phyloP scores from a whole-genome alignment of 2,329 filamentous ascomycete genomes.

The Neonectria neomacrospora region DNA sequence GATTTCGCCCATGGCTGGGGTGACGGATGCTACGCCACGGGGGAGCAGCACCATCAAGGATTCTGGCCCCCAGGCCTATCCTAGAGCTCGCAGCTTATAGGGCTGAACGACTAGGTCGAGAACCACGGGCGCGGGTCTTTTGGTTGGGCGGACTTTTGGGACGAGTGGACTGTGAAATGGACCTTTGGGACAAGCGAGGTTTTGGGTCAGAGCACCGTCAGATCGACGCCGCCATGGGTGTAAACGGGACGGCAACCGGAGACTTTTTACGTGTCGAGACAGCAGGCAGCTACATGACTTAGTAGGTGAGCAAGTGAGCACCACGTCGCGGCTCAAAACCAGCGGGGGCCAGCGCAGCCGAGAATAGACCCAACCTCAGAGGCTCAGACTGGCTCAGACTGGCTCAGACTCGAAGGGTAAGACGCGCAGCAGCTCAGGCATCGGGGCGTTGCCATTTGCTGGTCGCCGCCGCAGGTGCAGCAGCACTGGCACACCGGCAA shows the following conservation, averaged over 20 bases:
- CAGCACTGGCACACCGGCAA: conserved; percentile 5
- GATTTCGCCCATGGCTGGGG: conserved; percentile 32
- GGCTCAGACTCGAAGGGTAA: conserved; percentile 29
- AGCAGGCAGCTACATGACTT: conserved; percentile 20
- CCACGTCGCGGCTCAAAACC: conserved; percentile 24
- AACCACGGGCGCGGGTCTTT: conserved; percentile 27
- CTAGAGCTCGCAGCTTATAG: conserved; percentile 33
- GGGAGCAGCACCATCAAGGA: conserved; percentile 35
- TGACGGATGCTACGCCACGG: conserved; percentile 43
- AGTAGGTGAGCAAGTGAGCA: conserved; percentile 16
- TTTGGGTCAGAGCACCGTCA: conserved; percentile 10
- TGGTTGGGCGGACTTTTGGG: conserved; percentile 29
- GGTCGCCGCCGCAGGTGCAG: conserved; percentile 25
- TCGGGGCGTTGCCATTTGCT: conserved; percentile 21
- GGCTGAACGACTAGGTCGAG: conserved; percentile 42
- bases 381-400: conserved; percentile 11
- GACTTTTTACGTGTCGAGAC: conserved; percentile 21
- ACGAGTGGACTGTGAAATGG: conserved; percentile 22
- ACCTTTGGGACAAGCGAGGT: conserved; percentile 13
- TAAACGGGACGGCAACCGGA: conserved; percentile 25
- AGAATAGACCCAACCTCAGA: conserved; percentile 31
- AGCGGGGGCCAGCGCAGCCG: conserved; percentile 18
- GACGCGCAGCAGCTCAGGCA: conserved; percentile 25
- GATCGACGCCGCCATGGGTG: conserved; percentile 16
- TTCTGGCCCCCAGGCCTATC: conserved; percentile 20